A percentile compares a stretch with the other conserved stretches of the same genome.
Evolutionary conservation across 768 basidiomycete genomes (phyloP).

Genomic region (Rhizopogon vinicolor): DNA sequence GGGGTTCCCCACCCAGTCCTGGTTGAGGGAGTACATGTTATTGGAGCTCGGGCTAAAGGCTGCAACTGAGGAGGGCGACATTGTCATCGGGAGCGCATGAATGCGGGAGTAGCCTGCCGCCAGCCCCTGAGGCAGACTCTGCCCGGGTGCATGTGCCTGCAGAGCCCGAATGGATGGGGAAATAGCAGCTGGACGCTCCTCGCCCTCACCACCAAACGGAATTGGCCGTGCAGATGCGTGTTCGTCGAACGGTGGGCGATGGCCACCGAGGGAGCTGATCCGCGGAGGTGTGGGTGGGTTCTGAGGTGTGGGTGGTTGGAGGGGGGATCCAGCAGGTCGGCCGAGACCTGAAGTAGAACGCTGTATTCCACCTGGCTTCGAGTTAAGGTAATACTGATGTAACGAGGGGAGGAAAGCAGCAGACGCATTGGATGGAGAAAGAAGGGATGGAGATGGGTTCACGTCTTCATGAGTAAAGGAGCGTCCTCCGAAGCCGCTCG

Average conservation of each 20-base stretch:
- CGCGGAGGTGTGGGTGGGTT: conserved; percentile 15
- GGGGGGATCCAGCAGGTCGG: conserved; percentile 6
- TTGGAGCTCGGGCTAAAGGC: conserved; percentile 28
- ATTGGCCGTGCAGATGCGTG: conserved; percentile 22
- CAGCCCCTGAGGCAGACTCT: conserved; percentile 87
- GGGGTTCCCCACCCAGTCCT: conserved; percentile 22
- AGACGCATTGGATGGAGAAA: conserved; percentile 73
- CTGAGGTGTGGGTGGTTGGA: neutral
- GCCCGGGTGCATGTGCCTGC: conserved; percentile 85
- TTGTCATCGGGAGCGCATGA: conserved; percentile 57
- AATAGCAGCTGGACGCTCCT: conserved; percentile 31
- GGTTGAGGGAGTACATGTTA: conserved; percentile 25
- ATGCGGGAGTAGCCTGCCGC: conserved; percentile 89
- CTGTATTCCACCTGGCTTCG: conserved; percentile 28
- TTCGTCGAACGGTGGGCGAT: neutral
- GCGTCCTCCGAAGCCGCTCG: conserved; percentile 30
- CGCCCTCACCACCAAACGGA: conserved; percentile 15
- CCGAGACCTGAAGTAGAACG: conserved; percentile 18
- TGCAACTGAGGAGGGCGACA: conserved; percentile 31
- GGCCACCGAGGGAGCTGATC: conserved; percentile 6
- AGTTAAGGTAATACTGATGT: conserved; percentile 61
- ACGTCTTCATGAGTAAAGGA: conserved; percentile 9
- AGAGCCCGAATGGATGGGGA: conserved; percentile 77
- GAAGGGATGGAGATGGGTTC: conserved; percentile 24
- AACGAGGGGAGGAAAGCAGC: conserved; percentile 77